These are phyloP conservation scores for Steccherinum ochraceum DNA, from an alignment of 768 basidiomycete genomes.

Conservation along the genomic window DNA sequence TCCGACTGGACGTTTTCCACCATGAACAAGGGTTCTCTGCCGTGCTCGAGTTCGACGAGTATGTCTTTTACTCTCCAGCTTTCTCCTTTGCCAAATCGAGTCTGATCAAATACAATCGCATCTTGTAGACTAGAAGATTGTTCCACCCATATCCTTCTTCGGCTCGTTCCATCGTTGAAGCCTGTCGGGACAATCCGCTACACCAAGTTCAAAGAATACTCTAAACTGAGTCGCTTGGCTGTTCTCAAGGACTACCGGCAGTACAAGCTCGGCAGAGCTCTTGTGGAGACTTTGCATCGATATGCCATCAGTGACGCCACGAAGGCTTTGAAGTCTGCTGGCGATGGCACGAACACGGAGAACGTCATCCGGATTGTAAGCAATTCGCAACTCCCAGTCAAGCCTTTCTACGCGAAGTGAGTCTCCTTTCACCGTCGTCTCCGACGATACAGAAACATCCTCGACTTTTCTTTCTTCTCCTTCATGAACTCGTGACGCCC, in stretches of 20 bases:
- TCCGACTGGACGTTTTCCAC: constrained; percentile 56
- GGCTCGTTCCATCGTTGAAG: constrained; percentile 50
- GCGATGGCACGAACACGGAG: constrained; percentile 26
- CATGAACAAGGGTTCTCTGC: constrained; percentile 66
- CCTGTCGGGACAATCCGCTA: constrained; percentile 71
- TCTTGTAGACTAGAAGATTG: constrained; percentile 51
- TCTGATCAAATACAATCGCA: no score
- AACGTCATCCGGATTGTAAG: constrained; percentile 30
- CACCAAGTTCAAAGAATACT: constrained; percentile 36
- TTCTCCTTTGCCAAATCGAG: constrained; percentile 5
- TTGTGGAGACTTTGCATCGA: constrained; percentile 57
- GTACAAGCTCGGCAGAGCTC: constrained; percentile 56
- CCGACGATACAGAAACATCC: neutral
- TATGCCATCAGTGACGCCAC: constrained; percentile 46
- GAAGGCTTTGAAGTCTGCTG: constrained; percentile 15
- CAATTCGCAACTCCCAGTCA: constrained; percentile 71
- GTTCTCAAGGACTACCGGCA: constrained; percentile 62
- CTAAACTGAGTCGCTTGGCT: constrained; percentile 70
- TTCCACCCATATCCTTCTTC: constrained; percentile 68
- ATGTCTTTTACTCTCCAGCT: constrained; percentile 20
- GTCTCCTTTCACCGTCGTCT: constrained; percentile 13
- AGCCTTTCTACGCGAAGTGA: constrained; percentile 74
- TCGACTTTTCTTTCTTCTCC: neutral
- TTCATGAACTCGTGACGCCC: neutral
- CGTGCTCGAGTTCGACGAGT: constrained; percentile 75